These are phyloP conservation scores for Eimeria zaria DNA, from an alignment of 169 alveolate genomes.

Conservation along the genomic window DNA sequence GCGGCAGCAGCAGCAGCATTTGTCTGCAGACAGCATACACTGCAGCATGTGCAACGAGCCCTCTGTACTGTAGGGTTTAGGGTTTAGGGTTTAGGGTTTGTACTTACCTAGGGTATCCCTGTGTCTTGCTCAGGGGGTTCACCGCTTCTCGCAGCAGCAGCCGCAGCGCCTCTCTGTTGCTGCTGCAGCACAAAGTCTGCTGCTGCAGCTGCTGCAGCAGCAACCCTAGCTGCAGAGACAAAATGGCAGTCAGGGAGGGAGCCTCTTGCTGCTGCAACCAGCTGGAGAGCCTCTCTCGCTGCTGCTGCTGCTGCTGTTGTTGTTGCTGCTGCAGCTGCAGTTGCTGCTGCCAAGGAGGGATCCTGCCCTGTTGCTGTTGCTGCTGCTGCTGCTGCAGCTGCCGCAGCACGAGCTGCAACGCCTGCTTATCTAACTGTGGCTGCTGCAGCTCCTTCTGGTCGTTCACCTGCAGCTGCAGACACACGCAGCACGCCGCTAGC, in stretches of 20 bases:
- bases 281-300: not conserved
- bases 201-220: constrained; percentile 72
- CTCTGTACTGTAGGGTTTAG: constrained; percentile 13
- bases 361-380: constrained; percentile 9
- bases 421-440: constrained; percentile 8
- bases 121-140: constrained; percentile 19
- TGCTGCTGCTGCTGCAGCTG: constrained; percentile 65
- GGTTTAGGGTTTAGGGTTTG: constrained; percentile 57
- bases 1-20: constrained; percentile 62
- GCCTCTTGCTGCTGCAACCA: constrained; percentile 67
- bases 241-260: constrained; percentile 9
- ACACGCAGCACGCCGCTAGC: constrained; percentile 11
- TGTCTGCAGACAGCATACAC: constrained; percentile 11
- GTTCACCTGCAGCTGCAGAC: constrained; percentile 43
- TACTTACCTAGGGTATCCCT: constrained; percentile 10
- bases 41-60: not conserved
- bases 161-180: constrained; percentile 71
- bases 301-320: constrained; percentile 58
- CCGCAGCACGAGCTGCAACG: constrained; percentile 71
- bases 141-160: constrained; percentile 28
- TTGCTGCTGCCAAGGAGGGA: constrained; percentile 13
- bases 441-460: constrained; percentile 37
- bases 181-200: not conserved
- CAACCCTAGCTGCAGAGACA: constrained; percentile 28
- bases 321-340: constrained; percentile 51